Percentiles rank a stretch among this genome's conserved stretches.
Evolutionary conservation across 805 yeast genomes (phyloP).

Genomic region (Ascoidea rubescens): DNA sequence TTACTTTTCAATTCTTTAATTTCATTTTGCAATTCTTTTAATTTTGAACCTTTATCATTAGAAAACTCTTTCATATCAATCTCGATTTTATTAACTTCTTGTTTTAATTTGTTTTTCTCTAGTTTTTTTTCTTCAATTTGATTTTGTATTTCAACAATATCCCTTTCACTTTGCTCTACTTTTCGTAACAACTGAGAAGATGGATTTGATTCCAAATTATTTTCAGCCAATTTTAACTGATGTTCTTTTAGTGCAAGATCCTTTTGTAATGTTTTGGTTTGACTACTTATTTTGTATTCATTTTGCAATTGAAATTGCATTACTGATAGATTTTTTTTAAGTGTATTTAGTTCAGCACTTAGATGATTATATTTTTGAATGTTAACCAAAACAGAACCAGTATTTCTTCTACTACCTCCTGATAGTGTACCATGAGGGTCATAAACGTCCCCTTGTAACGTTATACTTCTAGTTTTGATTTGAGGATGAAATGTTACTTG

Average conservation of each 20-base stretch:
- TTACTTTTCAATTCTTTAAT: conserved; percentile 26
- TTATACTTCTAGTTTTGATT: conserved; percentile 70
- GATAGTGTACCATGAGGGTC: conserved; percentile 94
- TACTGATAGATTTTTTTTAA: conserved; percentile 28
- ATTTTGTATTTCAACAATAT: conserved; percentile 27
- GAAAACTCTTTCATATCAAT: conserved; percentile 74
- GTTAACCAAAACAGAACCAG: conserved; percentile 43
- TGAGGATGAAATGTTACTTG: conserved; percentile 76
- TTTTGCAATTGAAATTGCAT: conserved; percentile 26
- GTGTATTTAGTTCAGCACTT: conserved; percentile 21
- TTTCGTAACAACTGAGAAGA: conserved; percentile 41
- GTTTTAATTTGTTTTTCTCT: conserved; percentile 18
- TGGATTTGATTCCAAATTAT: conserved; percentile 40
- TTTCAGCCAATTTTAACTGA: conserved; percentile 40
- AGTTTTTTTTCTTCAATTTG: conserved; percentile 23
- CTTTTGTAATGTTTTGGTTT: conserved; percentile 43
- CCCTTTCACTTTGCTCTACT: conserved; percentile 29
- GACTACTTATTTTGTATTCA: conserved; percentile 28
- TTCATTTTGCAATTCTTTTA: conserved; percentile 48
- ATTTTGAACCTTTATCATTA: conserved; percentile 65
- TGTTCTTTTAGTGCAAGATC: conserved; percentile 44
- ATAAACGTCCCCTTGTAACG: conserved; percentile 85
- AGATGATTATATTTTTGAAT: conserved; percentile 51
- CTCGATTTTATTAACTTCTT: conserved; percentile 41
- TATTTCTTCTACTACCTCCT: conserved; percentile 74